Evolutionary conservation across 345 rosid species (phyloP).

Genomic region (Cardiospermum halicacabum): DNA sequence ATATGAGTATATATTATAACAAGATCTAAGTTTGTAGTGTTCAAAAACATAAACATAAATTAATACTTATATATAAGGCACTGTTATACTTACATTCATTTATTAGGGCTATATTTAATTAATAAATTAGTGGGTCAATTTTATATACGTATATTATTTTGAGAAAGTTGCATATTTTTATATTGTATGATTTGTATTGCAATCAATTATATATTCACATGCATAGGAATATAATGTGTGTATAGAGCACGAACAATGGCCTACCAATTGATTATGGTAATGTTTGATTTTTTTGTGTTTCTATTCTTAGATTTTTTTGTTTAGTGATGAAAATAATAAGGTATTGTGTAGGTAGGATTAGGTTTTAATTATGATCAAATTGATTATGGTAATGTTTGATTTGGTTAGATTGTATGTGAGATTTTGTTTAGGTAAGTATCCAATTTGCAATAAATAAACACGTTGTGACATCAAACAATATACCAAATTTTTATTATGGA

Average conservation of each 20-base stretch:
- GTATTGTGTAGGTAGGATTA: background rate
- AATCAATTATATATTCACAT: background rate
- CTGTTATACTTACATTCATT: background rate
- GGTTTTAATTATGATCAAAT: background rate
- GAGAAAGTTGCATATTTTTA: too few relatives aligned
- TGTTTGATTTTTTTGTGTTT: too few relatives aligned
- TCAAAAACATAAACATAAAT: too few relatives aligned
- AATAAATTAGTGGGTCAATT: background rate
- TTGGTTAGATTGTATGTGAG: background rate
- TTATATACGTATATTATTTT: background rate
- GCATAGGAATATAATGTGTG: too few relatives aligned
- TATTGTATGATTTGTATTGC: conserved; percentile 1
- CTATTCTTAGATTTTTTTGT: background rate
- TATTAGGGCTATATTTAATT: background rate
- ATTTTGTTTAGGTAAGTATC: too few relatives aligned
- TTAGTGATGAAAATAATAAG: background rate
- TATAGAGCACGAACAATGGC: background rate
- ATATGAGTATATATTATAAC: too few relatives aligned
- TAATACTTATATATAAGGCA: background rate
- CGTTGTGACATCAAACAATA: too few relatives aligned
- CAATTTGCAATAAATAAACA: too few relatives aligned
- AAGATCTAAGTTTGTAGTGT: too few relatives aligned
- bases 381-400: background rate
- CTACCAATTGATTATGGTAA: too few relatives aligned
- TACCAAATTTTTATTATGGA: too few relatives aligned